phyloP scores from a whole-genome alignment of 106 monocot genomes.

The Dendrobium catenatum region DNA sequence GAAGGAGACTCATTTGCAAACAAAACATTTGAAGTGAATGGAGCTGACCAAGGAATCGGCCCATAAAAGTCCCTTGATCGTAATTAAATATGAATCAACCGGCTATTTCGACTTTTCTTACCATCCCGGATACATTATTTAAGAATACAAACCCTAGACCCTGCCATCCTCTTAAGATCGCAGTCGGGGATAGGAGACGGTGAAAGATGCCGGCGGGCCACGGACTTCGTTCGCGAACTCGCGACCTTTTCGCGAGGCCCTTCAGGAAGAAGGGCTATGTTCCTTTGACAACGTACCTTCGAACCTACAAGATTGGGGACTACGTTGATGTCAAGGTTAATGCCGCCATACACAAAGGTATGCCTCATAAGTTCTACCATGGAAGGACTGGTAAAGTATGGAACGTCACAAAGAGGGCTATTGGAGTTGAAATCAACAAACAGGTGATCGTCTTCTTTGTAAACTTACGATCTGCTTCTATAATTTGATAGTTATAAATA shows the following conservation, averaged over 20 bases:
- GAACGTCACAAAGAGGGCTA: slow-evolving; percentile 62
- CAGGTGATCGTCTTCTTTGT: slow-evolving; percentile 20
- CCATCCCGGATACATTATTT: neutral
- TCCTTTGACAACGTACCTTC: slow-evolving; percentile 60
- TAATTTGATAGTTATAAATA: neutral
- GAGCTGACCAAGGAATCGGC: no score
- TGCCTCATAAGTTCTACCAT: slow-evolving; percentile 75
- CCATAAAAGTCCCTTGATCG: neutral
- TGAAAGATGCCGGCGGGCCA: slow-evolving; percentile 60
- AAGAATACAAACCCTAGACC: neutral
- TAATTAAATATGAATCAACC: neutral
- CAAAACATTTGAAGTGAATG: no score
- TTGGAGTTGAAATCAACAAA: slow-evolving; percentile 61
- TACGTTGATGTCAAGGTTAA: slow-evolving; percentile 61
- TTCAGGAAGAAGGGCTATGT: slow-evolving; percentile 88
- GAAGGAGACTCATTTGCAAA: no score
- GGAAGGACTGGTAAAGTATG: slow-evolving; percentile 56
- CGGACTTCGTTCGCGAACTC: slow-evolving; percentile 52
- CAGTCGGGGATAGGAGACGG: neutral
- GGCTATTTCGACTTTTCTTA: neutral
- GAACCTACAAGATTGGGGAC: slow-evolving; percentile 59
- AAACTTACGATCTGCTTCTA: neutral
- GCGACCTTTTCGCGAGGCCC: slow-evolving; percentile 55
- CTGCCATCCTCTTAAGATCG: neutral
- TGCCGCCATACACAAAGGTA: slow-evolving; percentile 58